Percentiles rank a stretch among this genome's conserved stretches.
Conservation (phyloP, 331 rosid species). For the Telfairia occidentalis region DNA sequence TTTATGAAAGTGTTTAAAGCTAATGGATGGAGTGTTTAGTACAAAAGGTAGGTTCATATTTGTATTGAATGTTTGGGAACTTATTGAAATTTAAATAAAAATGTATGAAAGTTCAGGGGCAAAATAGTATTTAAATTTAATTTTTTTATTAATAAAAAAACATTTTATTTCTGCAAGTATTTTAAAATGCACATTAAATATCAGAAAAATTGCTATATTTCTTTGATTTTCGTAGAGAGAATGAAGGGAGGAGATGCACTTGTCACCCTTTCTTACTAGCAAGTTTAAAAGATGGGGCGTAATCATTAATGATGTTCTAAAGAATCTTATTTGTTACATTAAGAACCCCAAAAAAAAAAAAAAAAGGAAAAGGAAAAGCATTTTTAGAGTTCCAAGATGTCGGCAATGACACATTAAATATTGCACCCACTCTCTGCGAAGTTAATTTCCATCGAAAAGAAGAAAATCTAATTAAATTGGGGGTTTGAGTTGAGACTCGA, state of each 20-base stretch:
- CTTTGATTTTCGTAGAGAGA: background rate
- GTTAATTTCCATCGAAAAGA: background rate
- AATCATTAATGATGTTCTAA: slow-evolving; percentile 24
- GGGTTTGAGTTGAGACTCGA: background rate
- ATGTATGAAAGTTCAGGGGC: background rate
- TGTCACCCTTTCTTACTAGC: slow-evolving; percentile 14
- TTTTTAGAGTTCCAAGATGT: slow-evolving; percentile 29
- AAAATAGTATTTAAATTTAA: background rate
- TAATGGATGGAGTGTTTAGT: background rate
- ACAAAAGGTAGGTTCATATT: background rate
- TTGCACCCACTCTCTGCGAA: background rate
- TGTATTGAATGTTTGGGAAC: background rate
- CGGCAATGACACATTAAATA: slow-evolving; percentile 6
- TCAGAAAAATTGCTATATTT: background rate
- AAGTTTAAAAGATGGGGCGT: slow-evolving; percentile 3
- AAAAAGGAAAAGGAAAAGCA: background rate
- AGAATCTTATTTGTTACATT: slow-evolving; percentile 24
- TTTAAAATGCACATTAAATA: background rate
- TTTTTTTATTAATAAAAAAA: background rate
- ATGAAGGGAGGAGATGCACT: background rate
- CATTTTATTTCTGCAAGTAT: background rate
- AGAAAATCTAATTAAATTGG: slow-evolving; percentile 5
- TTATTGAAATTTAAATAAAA: background rate
- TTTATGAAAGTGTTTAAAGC: background rate
- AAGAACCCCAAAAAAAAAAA: background rate